Percentiles rank a stretch among this genome's conserved stretches.
Conservation (phyloP, 148 eudicot genomes). For the Heliosperma pusillum region DNA sequence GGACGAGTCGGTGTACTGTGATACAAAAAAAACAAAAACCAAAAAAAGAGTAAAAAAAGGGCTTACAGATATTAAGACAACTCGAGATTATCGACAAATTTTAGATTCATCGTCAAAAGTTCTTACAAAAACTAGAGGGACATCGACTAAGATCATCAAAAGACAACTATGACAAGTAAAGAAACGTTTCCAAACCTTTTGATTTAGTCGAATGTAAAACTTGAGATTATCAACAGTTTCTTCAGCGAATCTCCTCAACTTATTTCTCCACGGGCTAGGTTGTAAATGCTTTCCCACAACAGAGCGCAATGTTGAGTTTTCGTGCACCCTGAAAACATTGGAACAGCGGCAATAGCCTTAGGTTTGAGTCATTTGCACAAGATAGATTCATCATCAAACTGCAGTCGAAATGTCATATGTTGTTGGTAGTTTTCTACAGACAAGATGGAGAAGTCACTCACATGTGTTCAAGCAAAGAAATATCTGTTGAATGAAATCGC, state of each 20-base stretch:
- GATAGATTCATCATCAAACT: not conserved
- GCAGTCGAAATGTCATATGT: too few species aligned
- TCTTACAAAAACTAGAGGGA: too few species aligned
- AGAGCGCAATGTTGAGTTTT: constrained; percentile 51
- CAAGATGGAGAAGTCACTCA: constrained; percentile 31
- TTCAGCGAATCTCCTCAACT: constrained; percentile 65
- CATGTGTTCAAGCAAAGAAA: constrained; percentile 78
- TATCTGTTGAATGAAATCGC: constrained; percentile 86
- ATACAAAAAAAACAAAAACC: too few species aligned
- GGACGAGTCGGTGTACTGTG: constrained; percentile 63
- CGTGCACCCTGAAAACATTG: constrained; percentile 48
- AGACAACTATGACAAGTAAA: not conserved
- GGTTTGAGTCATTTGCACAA: not conserved
- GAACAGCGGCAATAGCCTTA: not conserved
- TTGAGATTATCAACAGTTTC: constrained; percentile 64
- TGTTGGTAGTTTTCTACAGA: not conserved
- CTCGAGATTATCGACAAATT: not conserved
- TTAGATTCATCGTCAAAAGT: not conserved
- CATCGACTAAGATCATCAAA: not conserved
- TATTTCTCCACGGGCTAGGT: constrained; percentile 82
- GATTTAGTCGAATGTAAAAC: constrained; percentile 63
- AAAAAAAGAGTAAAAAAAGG: not conserved
- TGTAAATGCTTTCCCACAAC: constrained; percentile 71
- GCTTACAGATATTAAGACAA: too few species aligned
- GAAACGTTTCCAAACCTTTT: constrained; percentile 46